Base-by-base conservation (phyloP, 2,329 filamentous ascomycete genomes). In the Colletotrichum chrysophilum region DNA sequence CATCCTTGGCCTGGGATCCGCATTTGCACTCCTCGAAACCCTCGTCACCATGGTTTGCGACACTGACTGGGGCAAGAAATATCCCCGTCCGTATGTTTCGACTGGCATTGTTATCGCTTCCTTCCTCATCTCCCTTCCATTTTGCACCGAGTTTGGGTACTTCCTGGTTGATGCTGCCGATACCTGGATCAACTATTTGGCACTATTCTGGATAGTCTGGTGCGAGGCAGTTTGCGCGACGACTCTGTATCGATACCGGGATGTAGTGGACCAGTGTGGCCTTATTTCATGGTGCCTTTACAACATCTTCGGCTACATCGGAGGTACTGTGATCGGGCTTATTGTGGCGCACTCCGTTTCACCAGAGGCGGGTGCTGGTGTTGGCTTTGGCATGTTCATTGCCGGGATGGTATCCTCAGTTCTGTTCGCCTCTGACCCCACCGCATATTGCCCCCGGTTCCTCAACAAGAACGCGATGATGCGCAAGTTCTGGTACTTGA, bases 131-230 rank as follows among this genome's bases (percentile, higher is more conserved):
- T 89, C 87, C 14, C 80, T 91, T 4, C 85, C 88, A 0, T 91
- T 90, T 76, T 90, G 89, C 79, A 90, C 89, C 0, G 84, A 90
- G 55, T 90, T 90, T 36, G 89, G 89, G 0, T 91, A 89, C 78
- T 87, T 88, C 71, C 81, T 89, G 0, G 83, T 91, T 0, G 87
- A 89, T 71, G 89, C 88, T 0, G 84, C 90, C 5, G 89, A 91
- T 66, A 82, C 85, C 12, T 91, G 86, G 84, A 85, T 90, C 77
- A 91, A 90, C 79, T 88, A 90, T 66, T 78, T 89, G 4, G 82
- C 86, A 13, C 81, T 91, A 13, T 85, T 91, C 75, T 87, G 91
- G 79, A 85, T 90, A 58, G 84, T 91, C 73, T 85, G 88, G 86
- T 80, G 86, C 58, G 81, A 91, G 83, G 81, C 88, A 61, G 83